Evolutionary conservation across 2,329 filamentous ascomycete species (phyloP), one percentile per base, ranked within the genome.

Genomic region (Stagonosporopsis chrysanthemi): DNA sequence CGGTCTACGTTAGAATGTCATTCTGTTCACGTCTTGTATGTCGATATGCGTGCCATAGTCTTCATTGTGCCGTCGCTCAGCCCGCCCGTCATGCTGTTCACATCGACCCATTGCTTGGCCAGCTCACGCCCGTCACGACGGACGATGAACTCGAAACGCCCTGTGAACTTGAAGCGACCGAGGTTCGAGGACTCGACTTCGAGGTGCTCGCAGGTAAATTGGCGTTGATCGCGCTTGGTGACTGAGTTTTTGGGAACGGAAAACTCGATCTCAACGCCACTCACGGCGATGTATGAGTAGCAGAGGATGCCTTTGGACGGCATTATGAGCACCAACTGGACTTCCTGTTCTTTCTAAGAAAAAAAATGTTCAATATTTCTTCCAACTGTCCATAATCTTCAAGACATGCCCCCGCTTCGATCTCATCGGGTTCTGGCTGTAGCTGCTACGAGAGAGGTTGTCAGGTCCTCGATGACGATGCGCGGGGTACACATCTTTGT

Each of bases 121-220:
- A 83, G 62, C 14, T 78, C 73, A 7, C 75, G 74, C 8, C 75
- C 76, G 52, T 78, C 67, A 26, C 67, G 67, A 6, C 74, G 71
- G 1, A 77, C 72, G 6, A 78, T 75, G 65, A 76, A 82, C 4
- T 72, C 69, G 58, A 83, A 83, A 14, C 73, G 75, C 1, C 81
- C 81, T 0, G 70, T 72, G 61, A 79, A 81, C 60, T 80, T 75
- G 66, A 82, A 79, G 43, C 70, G 74, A 15, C 71, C 59, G 33
- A 83, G 79, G 52, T 79, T 75, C 15, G 68, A 68, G 23, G 77
- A 72, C 23, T 83, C 81, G 24, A 83, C 77, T 70, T 83, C 80
- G 9, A 83, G 67, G 48, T 79, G 75, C 42, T 79, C 73, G 48
- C 70, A 70, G 41, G 65, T 66, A 58, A 79, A 82, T 40, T 72